phyloP scores from a whole-genome alignment of 2,329 filamentous ascomycete species.

The Magnaporthales sp. region DNA sequence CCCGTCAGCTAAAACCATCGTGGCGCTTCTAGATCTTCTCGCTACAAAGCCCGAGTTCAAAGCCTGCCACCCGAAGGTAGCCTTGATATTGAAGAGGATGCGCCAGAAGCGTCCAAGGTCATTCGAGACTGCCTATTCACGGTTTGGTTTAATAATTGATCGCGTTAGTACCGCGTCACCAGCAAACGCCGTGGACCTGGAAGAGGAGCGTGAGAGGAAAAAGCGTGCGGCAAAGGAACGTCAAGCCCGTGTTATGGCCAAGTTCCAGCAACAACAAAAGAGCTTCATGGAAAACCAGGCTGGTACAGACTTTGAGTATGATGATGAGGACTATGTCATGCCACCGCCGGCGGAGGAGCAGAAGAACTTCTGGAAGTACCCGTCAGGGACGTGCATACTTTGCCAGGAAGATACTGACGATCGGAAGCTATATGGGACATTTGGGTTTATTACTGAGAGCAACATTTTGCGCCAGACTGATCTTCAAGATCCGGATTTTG shows the following conservation, averaged over 20 bases:
- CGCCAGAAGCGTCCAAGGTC: slow-evolving; percentile 69
- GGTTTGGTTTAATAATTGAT: slow-evolving; percentile 61
- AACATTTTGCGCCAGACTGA: slow-evolving; percentile 81
- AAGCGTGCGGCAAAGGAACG: slow-evolving; percentile 86
- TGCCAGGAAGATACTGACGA: slow-evolving; percentile 96
- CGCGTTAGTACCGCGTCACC: slow-evolving; percentile 76
- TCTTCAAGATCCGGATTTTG: slow-evolving; percentile 69
- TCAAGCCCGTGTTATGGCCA: slow-evolving; percentile 91
- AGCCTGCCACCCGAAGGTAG: slow-evolving; percentile 75
- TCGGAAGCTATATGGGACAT: slow-evolving; percentile 80
- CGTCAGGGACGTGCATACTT: slow-evolving; percentile 84
- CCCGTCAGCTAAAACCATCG: slow-evolving; percentile 51
- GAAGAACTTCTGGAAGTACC: slow-evolving; percentile 80
- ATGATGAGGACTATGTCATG: slow-evolving; percentile 59
- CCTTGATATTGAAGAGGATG: slow-evolving; percentile 73
- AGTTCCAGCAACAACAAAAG: slow-evolving; percentile 96
- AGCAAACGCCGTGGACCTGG: slow-evolving; percentile 53
- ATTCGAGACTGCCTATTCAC: slow-evolving; percentile 60
- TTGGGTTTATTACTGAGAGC: slow-evolving; percentile 81
- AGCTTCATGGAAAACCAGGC: slow-evolving; percentile 80
- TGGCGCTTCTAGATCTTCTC: slow-evolving; percentile 53
- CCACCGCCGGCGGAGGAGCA: slow-evolving; percentile 40
- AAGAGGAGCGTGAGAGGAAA: slow-evolving; percentile 71
- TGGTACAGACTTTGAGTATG: slow-evolving; percentile 81
- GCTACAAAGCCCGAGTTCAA: slow-evolving; percentile 66